Conservation (phyloP, 768 basidiomycete genomes). For the Daedalea quercina region DNA sequence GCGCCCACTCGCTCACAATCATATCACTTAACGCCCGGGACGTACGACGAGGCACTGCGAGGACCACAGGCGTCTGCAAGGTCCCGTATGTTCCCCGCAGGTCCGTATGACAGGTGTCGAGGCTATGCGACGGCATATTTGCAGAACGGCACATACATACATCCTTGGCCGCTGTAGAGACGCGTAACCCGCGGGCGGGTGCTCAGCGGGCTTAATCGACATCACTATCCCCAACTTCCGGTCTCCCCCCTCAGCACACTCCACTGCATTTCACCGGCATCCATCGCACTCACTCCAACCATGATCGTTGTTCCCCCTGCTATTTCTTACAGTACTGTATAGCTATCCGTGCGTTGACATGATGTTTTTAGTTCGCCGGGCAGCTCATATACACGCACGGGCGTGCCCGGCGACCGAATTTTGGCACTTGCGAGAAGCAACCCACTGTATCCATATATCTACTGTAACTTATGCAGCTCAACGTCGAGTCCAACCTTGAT, state of each 20-base stretch:
- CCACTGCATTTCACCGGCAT: too few relatives aligned
- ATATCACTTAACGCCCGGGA: too few relatives aligned
- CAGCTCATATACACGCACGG: not conserved
- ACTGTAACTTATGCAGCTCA: constrained; percentile 4
- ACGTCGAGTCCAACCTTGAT: not conserved
- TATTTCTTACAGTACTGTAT: not conserved
- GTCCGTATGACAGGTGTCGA: too few relatives aligned
- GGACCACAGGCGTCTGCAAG: not conserved
- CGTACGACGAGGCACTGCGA: too few relatives aligned
- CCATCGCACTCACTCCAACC: too few relatives aligned
- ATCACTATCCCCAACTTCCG: not conserved
- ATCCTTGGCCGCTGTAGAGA: not conserved
- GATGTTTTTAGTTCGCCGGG: not conserved
- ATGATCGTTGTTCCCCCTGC: not conserved
- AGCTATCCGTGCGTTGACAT: not conserved
- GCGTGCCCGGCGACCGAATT: not conserved
- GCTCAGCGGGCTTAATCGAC: not conserved
- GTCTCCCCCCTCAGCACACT: too few relatives aligned
- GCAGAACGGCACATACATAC: not conserved
- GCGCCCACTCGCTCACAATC: too few relatives aligned
- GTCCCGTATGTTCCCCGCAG: too few relatives aligned
- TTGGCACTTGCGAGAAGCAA: not conserved
- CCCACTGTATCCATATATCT: not conserved
- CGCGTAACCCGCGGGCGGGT: not conserved
- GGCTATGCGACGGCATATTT: not conserved